Conservation (phyloP, 768 basidiomycete species). For the Lentinus tigrinus region DNA sequence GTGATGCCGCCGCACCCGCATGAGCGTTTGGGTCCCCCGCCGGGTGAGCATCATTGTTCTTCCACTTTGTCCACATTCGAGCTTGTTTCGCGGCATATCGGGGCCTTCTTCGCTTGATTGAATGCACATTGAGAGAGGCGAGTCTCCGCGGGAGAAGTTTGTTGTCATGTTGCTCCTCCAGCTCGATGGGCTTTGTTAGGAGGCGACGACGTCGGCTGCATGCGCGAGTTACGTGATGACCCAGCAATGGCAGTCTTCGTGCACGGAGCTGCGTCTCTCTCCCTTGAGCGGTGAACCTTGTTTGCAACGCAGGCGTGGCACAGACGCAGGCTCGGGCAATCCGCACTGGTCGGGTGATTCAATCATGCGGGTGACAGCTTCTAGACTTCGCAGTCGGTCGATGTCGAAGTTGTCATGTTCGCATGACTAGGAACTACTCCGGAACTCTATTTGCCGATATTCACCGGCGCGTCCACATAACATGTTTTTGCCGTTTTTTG, state of each 20-base stretch:
- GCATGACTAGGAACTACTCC: background rate
- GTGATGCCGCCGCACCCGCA: constrained; percentile 17
- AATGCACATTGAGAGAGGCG: too few relatives aligned
- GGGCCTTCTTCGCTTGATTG: background rate
- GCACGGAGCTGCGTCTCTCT: too few relatives aligned
- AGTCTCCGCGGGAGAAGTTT: too few relatives aligned
- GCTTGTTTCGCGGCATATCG: background rate
- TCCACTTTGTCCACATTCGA: background rate
- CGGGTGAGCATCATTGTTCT: constrained; percentile 10
- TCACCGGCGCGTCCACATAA: background rate
- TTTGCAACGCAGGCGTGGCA: too few relatives aligned
- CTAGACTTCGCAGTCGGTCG: constrained; percentile 1
- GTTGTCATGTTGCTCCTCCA: too few relatives aligned
- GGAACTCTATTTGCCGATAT: too few relatives aligned
- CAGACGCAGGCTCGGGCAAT: background rate
- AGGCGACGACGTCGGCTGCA: too few relatives aligned
- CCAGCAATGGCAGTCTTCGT: too few relatives aligned
- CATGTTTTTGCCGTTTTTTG: background rate
- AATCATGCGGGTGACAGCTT: constrained; percentile 11
- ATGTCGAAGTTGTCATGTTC: background rate
- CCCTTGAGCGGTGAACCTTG: too few relatives aligned
- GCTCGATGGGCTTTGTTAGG: too few relatives aligned
- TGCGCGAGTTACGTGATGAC: too few relatives aligned
- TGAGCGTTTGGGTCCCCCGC: constrained; percentile 16
- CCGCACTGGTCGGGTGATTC: constrained; percentile 4